Conservation (phyloP, 805 yeast genomes). For the Nakazawaea molendinolei region DNA sequence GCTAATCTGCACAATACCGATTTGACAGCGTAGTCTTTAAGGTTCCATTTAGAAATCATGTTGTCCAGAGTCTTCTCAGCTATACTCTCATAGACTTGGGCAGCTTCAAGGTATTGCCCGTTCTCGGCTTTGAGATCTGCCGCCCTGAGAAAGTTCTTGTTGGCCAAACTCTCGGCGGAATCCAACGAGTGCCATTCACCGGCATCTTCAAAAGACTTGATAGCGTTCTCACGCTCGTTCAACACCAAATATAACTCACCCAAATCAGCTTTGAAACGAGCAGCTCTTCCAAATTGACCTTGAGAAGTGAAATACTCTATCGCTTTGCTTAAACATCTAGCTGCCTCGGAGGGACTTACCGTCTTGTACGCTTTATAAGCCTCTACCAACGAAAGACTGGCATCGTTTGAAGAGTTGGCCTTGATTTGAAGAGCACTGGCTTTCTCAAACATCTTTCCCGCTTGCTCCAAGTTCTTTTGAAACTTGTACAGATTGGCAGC, state of each 20-base stretch:
- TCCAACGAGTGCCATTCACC: slow-evolving; percentile 96
- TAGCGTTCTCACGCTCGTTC: slow-evolving; percentile 70
- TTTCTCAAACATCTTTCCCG: slow-evolving; percentile 78
- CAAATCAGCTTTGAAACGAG: slow-evolving; percentile 86
- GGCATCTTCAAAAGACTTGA: slow-evolving; percentile 78
- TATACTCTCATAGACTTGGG: slow-evolving; percentile 68
- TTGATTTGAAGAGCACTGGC: slow-evolving; percentile 78
- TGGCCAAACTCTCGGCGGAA: slow-evolving; percentile 85
- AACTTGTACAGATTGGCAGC: slow-evolving; percentile 90
- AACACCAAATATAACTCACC: slow-evolving; percentile 72
- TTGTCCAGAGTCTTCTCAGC: slow-evolving; percentile 72
- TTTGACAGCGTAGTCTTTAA: slow-evolving; percentile 87
- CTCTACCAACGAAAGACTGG: slow-evolving; percentile 83
- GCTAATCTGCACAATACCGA: slow-evolving; percentile 80
- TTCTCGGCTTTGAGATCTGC: slow-evolving; percentile 66
- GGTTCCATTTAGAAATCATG: slow-evolving; percentile 78
- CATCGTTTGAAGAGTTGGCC: slow-evolving; percentile 80
- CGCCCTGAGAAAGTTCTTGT: slow-evolving; percentile 80
- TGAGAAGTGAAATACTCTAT: slow-evolving; percentile 76
- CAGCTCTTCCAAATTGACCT: slow-evolving; percentile 96
- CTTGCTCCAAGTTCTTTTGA: slow-evolving; percentile 61
- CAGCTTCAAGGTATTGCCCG: slow-evolving; percentile 71
- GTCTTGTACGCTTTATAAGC: slow-evolving; percentile 82
- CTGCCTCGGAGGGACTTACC: slow-evolving; percentile 71
- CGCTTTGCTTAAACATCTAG: slow-evolving; percentile 68